Evolutionary conservation across 1,139 yeast genomes (phyloP), one percentile per base, ranked within the genome.

Genomic region (Taiozyma sp.): DNA sequence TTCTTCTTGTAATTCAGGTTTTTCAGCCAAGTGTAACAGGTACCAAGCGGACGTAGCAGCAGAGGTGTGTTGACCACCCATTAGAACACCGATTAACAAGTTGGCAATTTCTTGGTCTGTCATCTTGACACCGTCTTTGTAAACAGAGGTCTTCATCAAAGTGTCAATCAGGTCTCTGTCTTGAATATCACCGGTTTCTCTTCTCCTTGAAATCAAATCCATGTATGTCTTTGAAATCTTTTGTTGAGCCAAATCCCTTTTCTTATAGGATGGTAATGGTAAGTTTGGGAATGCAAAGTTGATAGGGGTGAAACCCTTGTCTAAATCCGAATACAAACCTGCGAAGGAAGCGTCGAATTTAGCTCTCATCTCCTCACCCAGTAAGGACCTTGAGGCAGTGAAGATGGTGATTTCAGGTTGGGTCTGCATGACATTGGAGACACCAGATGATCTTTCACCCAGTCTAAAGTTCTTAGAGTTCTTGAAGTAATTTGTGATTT

Each of bases 31-130:
- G 68, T 93, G 99, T 60, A 93, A 79, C 67, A 93, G 76, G 65
- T 83, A 83, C 99, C 99, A 93, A 29, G 97, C 88, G 46, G 97
- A 88, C 28, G 99, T 93, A 29, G 98, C 81, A 46, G 98, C 96
- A 61, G 96, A 87, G 32, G 99, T 95, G 71, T 93, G 99, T 74
- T 93, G 99, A 56, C 99, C 99, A 62, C 99, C 99, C 99, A 93
- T 93, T 57, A 95, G 79, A 51, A 95, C 84, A 68, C 98, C 99
- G 70, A 93, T 93, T 71, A 91, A 77, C 68, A 95, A 77, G 71
- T 92, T 87, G 43, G 98, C 96, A 66, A 93, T 90, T 73, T 93
- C 96, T 68, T 85, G 85, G 69, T 95, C 99, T 41, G 97, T 85
- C 97, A 93, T 91, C 64, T 80, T 79, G 45, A 84, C 83, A 60